Base-by-base conservation (phyloP, 306 rosid species). In the Medicago arabica region DNA sequence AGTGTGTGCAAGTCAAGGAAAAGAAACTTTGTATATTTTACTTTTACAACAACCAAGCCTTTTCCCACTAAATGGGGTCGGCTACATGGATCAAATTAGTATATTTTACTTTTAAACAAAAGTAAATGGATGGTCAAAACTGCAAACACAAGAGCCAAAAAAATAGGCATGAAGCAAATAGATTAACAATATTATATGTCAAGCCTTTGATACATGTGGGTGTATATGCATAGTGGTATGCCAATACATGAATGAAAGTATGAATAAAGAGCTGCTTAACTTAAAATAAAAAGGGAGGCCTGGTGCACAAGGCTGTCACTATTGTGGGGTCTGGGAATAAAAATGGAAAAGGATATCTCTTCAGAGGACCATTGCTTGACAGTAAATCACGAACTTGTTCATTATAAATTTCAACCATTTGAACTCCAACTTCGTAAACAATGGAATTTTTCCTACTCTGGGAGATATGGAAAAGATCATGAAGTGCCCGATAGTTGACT, bases 1-100 rank as follows among this genome's bases (percentile, higher is more conserved):
- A 95, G 98, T 90, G 98, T 95, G 90, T 83, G 98, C 88, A 92
- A 90, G 96, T 92, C 81, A 95, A 86, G 95, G 86, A 91, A 91
- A 86, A 67, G 60, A 80, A 63, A 62, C 19, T 18, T 57, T 17
- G 12, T 36, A 36, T 67, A 72, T 31, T 39, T 70, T 41, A 39
- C n/a, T 17, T 46, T 66, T 14, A 64, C 28, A 1, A 25, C 28
- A 25, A 2, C 28, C 28, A 25, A 25, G 28, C 28, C 28, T 25
- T 25, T 25, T 25, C 28, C 28, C 28, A 25, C 28, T 25, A 25
- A 2, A 25, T 25, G 28, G 28, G 28, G 28, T 25, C 28, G 28
- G 28, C 28, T 1, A 25, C 31, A 28, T 3, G 31, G 31, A 28
- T 28, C 31, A 28, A 28, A 28, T 28, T 28, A 28, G n/a, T 36